Percentiles rank a stretch among this genome's conserved stretches.
These are phyloP conservation scores for Phaeosphaeria sp. DNA, from an alignment of 2,329 filamentous ascomycete species.

Conservation along the genomic window DNA sequence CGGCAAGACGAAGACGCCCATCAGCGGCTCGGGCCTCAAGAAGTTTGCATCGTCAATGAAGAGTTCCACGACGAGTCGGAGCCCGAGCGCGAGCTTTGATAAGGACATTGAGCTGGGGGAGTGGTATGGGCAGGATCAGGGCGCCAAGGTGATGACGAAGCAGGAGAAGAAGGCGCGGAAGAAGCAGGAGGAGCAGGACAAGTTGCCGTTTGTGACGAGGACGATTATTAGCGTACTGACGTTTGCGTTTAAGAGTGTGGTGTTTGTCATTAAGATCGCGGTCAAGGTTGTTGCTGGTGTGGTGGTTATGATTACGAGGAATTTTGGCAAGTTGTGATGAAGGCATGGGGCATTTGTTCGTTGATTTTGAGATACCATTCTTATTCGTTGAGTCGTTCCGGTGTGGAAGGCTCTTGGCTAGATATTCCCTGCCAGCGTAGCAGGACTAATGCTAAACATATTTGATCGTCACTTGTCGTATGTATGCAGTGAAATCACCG, in stretches of 20 bases:
- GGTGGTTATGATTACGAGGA: conserved; percentile 46
- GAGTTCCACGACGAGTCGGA: conserved; percentile 20
- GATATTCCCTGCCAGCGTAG: background rate
- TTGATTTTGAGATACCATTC: conserved; percentile 1
- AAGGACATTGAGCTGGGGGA: conserved; percentile 48
- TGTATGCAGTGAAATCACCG: too few species aligned
- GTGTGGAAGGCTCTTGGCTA: too few species aligned
- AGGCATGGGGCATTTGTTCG: background rate
- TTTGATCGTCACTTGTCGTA: background rate
- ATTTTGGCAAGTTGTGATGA: conserved; percentile 42
- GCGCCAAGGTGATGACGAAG: conserved; percentile 2
- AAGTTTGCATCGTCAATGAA: conserved; percentile 31
- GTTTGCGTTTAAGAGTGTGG: conserved; percentile 51
- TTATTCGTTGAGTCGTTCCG: background rate
- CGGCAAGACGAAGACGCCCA: conserved; percentile 30
- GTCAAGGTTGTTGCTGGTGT: conserved; percentile 51
- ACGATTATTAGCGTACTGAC: conserved; percentile 49
- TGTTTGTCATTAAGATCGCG: conserved; percentile 50
- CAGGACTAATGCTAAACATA: background rate
- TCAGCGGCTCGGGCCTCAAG: conserved; percentile 22
- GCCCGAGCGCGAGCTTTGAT: conserved; percentile 33
- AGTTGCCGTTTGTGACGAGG: conserved; percentile 48
- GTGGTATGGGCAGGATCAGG: conserved; percentile 44
- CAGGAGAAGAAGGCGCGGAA: conserved; percentile 36
- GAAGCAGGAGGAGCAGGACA: conserved; percentile 40